Percentiles rank a stretch among this genome's conserved stretches.
Evolutionary conservation across 179 eudicot genomes (phyloP).

Genomic region (Silene noctiflora): DNA sequence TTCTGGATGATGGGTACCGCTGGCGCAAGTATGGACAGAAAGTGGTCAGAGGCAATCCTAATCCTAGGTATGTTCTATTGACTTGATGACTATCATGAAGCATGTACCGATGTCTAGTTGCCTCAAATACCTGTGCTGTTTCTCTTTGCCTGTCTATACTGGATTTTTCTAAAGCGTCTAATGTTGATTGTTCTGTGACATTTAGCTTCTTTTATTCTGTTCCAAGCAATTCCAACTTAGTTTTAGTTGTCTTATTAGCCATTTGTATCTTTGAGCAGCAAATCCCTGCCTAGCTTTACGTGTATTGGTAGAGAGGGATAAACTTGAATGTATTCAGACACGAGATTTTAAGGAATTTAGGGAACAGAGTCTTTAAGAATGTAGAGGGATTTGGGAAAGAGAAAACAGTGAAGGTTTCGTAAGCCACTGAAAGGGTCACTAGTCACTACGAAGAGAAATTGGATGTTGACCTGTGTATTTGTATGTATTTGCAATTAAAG

Average conservation of each 20-base stretch:
- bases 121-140: too few relatives aligned
- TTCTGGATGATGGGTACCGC: conserved; percentile 90
- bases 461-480: too few relatives aligned
- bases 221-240: background rate
- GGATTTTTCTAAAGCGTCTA: background rate
- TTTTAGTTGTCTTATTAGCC: background rate
- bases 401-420: too few relatives aligned
- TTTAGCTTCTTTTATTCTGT: background rate
- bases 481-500: too few relatives aligned
- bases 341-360: background rate
- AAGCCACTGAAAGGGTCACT: too few relatives aligned
- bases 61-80: conserved; percentile 58
- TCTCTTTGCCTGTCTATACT: background rate
- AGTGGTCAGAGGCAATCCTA: conserved; percentile 94
- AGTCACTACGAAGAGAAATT: too few relatives aligned
- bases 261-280: background rate
- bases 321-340: background rate
- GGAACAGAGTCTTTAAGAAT: too few relatives aligned
- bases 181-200: background rate
- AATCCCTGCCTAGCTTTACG: background rate
- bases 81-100: conserved; percentile 1
- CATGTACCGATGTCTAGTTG: too few relatives aligned
- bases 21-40: conserved; percentile 99
- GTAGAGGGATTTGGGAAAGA: too few relatives aligned
- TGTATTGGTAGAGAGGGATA: background rate